phyloP scores from a whole-genome alignment of 495 filamentous ascomycete species.

The Zalerion maritima region DNA sequence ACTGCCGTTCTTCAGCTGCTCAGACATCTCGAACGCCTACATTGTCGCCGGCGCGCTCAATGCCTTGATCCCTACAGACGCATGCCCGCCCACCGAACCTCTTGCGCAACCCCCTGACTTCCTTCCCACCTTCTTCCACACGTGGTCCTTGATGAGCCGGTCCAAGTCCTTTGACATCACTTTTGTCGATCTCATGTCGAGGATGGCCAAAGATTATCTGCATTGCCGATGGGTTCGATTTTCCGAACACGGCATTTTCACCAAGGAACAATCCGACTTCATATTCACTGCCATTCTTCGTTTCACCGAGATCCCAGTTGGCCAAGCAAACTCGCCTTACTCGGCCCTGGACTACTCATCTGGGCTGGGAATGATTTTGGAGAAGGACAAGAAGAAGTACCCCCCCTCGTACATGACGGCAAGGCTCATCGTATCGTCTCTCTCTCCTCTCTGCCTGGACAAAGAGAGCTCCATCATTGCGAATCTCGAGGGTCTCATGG shows the following conservation, averaged over 20 bases:
- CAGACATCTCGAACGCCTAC: conserved; percentile 76
- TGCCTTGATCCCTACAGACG: conserved; percentile 71
- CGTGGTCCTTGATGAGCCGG: conserved; percentile 86
- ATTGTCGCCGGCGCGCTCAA: conserved; percentile 78
- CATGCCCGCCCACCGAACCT: conserved; percentile 52
- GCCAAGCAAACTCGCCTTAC: conserved; percentile 89
- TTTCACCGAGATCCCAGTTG: conserved; percentile 89
- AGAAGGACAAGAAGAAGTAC: conserved; percentile 84
- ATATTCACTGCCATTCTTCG: conserved; percentile 87
- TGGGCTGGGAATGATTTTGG: conserved; percentile 70
- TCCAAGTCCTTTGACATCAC: conserved; percentile 77
- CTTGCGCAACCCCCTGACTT: conserved; percentile 69
- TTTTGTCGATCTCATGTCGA: conserved; percentile 79
- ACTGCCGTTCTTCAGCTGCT: conserved; percentile 88
- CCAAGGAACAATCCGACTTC: conserved; percentile 76
- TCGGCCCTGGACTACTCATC: conserved; percentile 69
- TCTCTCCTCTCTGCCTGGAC: conserved; percentile 74
- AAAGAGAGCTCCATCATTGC: conserved; percentile 64
- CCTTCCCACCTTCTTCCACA: conserved; percentile 81
- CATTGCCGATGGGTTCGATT: conserved; percentile 62
- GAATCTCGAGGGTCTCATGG: conserved; percentile 82
- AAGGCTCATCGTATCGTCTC: conserved; percentile 86
- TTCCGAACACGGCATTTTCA: conserved; percentile 79
- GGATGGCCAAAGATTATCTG: conserved; percentile 71
- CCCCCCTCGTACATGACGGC: conserved; percentile 84